Evolutionary conservation across 371 early-diverging fungal genomes (phyloP).

Genomic region (Mortierella sp.): DNA sequence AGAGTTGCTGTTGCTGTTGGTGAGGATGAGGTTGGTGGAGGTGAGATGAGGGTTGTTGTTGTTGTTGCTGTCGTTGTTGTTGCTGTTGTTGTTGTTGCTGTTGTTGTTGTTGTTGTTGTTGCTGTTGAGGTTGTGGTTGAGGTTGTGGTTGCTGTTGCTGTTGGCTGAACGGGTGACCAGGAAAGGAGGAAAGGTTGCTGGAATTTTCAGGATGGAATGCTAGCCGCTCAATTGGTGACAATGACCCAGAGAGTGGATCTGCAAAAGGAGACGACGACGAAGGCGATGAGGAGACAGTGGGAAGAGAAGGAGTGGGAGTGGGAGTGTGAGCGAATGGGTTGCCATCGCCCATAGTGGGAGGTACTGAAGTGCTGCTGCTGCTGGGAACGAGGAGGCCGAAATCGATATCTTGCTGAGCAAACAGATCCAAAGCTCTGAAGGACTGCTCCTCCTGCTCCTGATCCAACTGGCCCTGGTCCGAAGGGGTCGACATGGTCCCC

Average conservation of each 20-base stretch:
- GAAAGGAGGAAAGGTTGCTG: background rate
- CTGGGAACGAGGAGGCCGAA: conserved; percentile 16
- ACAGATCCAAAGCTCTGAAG: conserved; percentile 8
- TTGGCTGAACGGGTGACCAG: background rate
- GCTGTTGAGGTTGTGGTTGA: background rate
- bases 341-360: background rate
- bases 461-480: background rate
- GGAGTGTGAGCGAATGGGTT: background rate
- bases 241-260: conserved; percentile 4
- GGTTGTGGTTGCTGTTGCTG: background rate
- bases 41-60: background rate
- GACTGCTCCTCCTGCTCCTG: background rate
- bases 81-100: background rate
- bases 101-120: background rate
- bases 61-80: background rate
- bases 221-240: background rate
- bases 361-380: background rate
- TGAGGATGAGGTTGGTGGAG: background rate
- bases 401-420: conserved; percentile 8
- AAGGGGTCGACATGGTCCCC: background rate
- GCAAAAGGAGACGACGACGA: background rate
- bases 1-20: background rate
- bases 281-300: background rate
- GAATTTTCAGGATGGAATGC: background rate
- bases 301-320: background rate